Evolutionary conservation across 1,284 basidiomycete genomes (phyloP), one percentile per base, ranked within the genome.

Genomic region (Ustanciosporium gigantosporum): DNA sequence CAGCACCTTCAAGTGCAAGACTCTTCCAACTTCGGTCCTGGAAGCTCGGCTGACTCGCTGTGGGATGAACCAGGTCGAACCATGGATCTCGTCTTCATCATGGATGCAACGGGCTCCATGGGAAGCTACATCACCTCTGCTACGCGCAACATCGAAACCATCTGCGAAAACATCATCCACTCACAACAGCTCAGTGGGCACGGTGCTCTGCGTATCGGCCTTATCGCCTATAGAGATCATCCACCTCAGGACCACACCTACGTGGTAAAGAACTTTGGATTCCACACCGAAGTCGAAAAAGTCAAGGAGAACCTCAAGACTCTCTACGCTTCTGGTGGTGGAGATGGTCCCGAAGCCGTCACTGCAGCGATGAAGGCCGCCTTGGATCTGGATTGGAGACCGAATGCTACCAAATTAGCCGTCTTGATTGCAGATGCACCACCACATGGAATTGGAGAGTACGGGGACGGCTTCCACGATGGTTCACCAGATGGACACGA

Each of bases 321-420:
- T 19, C 81, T 93, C 53, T 91, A 94, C 80, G 95, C 95, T 14
- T 89, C 88, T 5, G 94, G 94, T 16, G 79, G 95, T 22, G 94
- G 94, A 11, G 94, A 99, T 82, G 94, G 95, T 0, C 95, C 95
- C 0, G 95, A 99, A 78, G 95, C 93, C 3, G 90, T 96, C 49
- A 99, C 95, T 0, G 92, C 94, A 3, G 94, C 89, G 11, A 82
- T 99, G 79, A 86, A 87, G 7, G 91, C 93, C 66, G 87, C 70
- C 4, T 40, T 66, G 14, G 67, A 74, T 21, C 56, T 77, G 24
- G 88, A 92, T 31, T 99, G 95, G 95, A 83, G 95, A 66, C 82
- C 84, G 39, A 80, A 86, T 43, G 91, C 94, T 15, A 91, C 89
- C 73, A 95, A 90, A 82, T 96, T 98, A 89, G 85, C 70, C 2